Evolutionary conservation across 2,329 filamentous ascomycete species (phyloP).

Genomic region (Nigrograna mackinnonii): DNA sequence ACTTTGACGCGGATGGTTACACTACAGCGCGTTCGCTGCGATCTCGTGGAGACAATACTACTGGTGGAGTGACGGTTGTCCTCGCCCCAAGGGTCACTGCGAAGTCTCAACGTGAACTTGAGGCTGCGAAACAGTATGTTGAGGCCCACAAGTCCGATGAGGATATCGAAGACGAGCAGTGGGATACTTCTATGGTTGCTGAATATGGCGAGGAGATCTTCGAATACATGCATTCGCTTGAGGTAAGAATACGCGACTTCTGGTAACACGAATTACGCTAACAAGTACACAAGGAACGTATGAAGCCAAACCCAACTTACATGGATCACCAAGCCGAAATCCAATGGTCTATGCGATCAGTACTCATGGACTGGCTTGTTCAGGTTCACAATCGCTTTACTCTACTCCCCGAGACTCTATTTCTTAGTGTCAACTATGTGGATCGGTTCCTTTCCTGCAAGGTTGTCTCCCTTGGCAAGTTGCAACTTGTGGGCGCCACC

Average conservation of each 20-base stretch:
- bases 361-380: constrained; percentile 97
- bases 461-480: constrained; percentile 90
- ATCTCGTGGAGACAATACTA: constrained; percentile 75
- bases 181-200: constrained; percentile 96
- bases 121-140: constrained; percentile 67
- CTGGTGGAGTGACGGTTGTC: constrained; percentile 64
- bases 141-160: constrained; percentile 68
- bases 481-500: constrained; percentile 94
- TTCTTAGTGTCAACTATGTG: constrained; percentile 94
- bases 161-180: constrained; percentile 84
- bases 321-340: constrained; percentile 98
- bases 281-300: constrained; percentile 59
- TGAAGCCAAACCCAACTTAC: constrained; percentile 89
- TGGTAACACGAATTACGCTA: not conserved
- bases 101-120: constrained; percentile 73
- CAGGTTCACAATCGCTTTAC: constrained; percentile 93
- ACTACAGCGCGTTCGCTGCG: constrained; percentile 79
- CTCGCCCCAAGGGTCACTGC: constrained; percentile 73
- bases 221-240: constrained; percentile 83
- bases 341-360: constrained; percentile 97
- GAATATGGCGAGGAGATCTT: constrained; percentile 98
- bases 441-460: constrained; percentile 95
- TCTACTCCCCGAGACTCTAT: constrained; percentile 91
- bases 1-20: constrained; percentile 70
- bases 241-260: no score